phyloP scores from a whole-genome alignment of 371 early-diverging fungal species.

The Parasitella parasitica region DNA sequence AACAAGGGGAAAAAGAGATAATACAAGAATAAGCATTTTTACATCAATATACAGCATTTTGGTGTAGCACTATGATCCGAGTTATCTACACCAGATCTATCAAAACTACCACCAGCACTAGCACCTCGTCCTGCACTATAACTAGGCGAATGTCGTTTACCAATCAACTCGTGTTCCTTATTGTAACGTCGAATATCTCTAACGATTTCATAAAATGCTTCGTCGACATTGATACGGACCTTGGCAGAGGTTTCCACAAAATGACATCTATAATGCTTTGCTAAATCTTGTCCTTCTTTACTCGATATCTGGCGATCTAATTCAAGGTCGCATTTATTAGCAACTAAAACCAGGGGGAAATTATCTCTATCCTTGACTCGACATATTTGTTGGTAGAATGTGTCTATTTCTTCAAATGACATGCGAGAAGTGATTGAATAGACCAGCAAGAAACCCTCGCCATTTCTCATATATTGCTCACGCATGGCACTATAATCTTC shows the following conservation, averaged over 20 bases:
- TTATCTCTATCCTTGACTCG: conserved; percentile 80
- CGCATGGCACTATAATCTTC: conserved; percentile 77
- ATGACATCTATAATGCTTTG: conserved; percentile 26
- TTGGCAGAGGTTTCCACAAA: conserved; percentile 90
- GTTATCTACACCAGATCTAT: conserved; percentile 1
- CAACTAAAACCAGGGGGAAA: conserved; percentile 90
- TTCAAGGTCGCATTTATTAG: conserved; percentile 94
- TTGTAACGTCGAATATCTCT: conserved; percentile 59
- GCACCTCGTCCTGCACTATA: not conserved
- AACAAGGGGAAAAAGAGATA: not conserved
- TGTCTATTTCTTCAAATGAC: conserved; percentile 81
- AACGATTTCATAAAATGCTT: conserved; percentile 87
- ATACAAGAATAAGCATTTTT: not conserved
- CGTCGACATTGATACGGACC: conserved; percentile 86
- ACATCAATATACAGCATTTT: conserved; percentile 19
- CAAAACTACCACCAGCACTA: not conserved
- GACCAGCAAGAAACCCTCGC: conserved; percentile 43
- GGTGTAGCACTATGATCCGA: not conserved
- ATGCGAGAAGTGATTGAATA: conserved; percentile 77
- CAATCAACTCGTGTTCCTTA: conserved; percentile 24
- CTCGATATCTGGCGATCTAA: conserved; percentile 63
- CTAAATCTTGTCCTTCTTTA: conserved; percentile 31
- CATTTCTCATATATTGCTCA: conserved; percentile 79
- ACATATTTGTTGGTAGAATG: conserved; percentile 76
- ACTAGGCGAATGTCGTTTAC: not conserved